Conservation (phyloP, 495 filamentous ascomycete species). For the Jackrogersella multiformis region DNA sequence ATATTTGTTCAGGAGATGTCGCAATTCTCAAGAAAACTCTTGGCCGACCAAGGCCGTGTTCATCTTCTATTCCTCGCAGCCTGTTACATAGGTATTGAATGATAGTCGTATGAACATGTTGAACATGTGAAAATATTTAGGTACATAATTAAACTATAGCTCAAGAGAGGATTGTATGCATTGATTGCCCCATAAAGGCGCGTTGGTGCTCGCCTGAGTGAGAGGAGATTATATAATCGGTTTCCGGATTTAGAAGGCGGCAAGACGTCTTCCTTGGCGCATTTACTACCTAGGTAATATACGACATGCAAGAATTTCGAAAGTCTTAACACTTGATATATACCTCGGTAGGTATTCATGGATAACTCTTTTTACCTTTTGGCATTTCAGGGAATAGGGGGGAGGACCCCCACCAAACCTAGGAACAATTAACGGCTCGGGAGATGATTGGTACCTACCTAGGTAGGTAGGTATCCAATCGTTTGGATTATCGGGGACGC, state of each 20-base stretch:
- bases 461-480: conserved; percentile 1
- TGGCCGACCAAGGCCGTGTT: neutral
- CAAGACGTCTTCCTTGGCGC: conserved; percentile 6
- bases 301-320: neutral
- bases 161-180: neutral
- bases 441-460: too few species aligned
- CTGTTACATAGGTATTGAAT: too few species aligned
- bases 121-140: neutral
- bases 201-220: conserved; percentile 10
- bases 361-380: neutral
- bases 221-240: neutral
- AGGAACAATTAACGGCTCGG: conserved; percentile 2
- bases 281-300: neutral
- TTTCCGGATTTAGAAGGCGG: conserved; percentile 20
- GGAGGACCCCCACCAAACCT: neutral
- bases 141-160: neutral
- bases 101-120: too few species aligned
- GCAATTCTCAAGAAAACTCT: neutral
- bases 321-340: neutral
- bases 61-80: neutral
- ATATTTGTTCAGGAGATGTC: neutral
- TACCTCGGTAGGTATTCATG: too few species aligned
- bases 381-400: conserved; percentile 7
- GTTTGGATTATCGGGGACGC: neutral
- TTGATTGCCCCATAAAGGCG: conserved; percentile 13